Conservation (phyloP, 306 rosid genomes). For the Nissolia schottii region DNA sequence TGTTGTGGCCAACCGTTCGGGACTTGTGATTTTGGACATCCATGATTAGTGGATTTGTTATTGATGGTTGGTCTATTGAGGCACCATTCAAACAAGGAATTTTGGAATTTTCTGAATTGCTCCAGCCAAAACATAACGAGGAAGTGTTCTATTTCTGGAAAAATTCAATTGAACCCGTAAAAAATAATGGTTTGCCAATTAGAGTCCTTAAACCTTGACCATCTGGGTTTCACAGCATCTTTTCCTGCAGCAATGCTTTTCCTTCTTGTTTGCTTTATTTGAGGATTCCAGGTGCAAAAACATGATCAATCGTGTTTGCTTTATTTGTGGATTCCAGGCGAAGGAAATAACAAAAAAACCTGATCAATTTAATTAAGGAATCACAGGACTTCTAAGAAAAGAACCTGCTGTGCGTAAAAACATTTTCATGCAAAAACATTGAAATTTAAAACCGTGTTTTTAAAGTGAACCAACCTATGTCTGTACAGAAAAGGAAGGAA, state of each 20-base stretch:
- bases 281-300: not conserved
- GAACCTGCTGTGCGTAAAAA: not conserved
- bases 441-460: not conserved
- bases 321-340: not conserved
- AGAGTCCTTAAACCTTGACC: too few species aligned
- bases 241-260: not conserved
- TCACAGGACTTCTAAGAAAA: not conserved
- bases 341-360: not conserved
- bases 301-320: not conserved
- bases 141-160: not conserved
- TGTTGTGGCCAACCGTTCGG: too few species aligned
- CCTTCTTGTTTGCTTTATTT: not conserved
- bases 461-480: constrained; percentile 18
- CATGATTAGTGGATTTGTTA: not conserved
- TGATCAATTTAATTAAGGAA: not conserved
- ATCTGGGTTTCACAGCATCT: not conserved
- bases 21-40: not conserved
- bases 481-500: constrained; percentile 35
- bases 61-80: not conserved
- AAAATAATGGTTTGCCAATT: too few species aligned
- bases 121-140: not conserved
- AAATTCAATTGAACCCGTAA: not conserved
- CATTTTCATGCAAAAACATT: not conserved
- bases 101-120: not conserved
- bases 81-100: not conserved